Evolutionary conservation across 352 stramenopile genomes (phyloP).

Genomic region (Pythium periplocum): DNA sequence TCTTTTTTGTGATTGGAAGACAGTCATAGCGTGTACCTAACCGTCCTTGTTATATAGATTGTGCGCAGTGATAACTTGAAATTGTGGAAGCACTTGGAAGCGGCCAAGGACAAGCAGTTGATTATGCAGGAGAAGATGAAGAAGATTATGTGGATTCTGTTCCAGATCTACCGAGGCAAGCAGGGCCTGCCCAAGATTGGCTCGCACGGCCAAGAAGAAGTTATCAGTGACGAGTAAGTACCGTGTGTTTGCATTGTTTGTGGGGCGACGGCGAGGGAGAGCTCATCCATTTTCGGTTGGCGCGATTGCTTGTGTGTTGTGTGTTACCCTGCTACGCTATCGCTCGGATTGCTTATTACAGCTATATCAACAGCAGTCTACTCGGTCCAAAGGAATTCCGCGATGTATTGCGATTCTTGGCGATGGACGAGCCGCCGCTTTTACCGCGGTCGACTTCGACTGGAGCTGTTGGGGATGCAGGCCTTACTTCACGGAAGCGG

Average conservation of each 20-base stretch:
- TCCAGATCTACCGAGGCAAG: constrained; percentile 87
- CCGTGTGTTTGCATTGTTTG: constrained; percentile 2
- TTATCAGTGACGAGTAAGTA: constrained; percentile 83
- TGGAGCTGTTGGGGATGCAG: constrained; percentile 28
- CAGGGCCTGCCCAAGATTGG: constrained; percentile 75
- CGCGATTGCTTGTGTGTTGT: constrained; percentile 20
- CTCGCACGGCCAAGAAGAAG: constrained; percentile 36
- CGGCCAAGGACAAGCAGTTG: constrained; percentile 83
- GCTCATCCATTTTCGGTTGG: neutral
- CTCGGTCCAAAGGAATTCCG: constrained; percentile 82
- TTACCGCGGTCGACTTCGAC: constrained; percentile 43
- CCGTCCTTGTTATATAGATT: constrained; percentile 34
- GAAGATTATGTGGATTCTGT: constrained; percentile 90
- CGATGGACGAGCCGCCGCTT: constrained; percentile 78
- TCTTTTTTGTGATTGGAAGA: neutral
- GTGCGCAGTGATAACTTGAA: constrained; percentile 86
- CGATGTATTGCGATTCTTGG: constrained; percentile 77
- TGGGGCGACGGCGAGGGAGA: too few species aligned
- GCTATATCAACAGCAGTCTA: constrained; percentile 73
- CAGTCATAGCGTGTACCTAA: neutral
- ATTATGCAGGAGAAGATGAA: constrained; percentile 91
- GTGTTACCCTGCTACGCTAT: neutral
- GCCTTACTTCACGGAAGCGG: constrained; percentile 46
- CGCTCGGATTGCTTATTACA: constrained; percentile 43
- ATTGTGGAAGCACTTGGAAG: constrained; percentile 83